phyloP scores from a whole-genome alignment of 202 grass and related monocot genomes.

The Setaria viridis region DNA sequence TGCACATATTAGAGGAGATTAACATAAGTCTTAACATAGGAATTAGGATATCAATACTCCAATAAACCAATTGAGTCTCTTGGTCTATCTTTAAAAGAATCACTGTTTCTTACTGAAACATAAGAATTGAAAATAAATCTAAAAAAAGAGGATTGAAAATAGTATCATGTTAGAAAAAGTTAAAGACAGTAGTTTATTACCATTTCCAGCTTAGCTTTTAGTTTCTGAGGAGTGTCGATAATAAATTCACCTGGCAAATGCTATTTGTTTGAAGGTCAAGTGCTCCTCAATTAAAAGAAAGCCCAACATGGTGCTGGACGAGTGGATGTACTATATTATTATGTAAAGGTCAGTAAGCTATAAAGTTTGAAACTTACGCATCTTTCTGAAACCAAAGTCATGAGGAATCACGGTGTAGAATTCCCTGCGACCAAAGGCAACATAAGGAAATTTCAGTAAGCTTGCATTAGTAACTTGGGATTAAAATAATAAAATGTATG shows the following conservation, averaged over 20 bases:
- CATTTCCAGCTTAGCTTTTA: constrained; percentile 96
- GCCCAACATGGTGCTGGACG: constrained; percentile 27
- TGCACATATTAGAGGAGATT: background rate
- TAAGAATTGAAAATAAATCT: constrained; percentile 11
- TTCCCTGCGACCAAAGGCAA: constrained; percentile 49
- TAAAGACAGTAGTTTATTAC: constrained; percentile 55
- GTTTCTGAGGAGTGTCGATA: constrained; percentile 88
- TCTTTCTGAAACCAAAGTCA: constrained; percentile 96
- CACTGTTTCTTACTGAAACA: background rate
- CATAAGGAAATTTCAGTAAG: constrained; percentile 18
- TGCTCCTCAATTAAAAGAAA: constrained; percentile 15
- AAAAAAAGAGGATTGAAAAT: background rate
- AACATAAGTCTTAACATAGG: background rate
- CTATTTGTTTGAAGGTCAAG: constrained; percentile 40
- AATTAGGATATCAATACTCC: constrained; percentile 12
- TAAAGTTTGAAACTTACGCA: constrained; percentile 70
- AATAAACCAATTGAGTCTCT: background rate
- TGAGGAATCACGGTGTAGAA: constrained; percentile 96
- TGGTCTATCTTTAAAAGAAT: background rate
- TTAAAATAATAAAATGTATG: background rate
- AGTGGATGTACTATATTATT: constrained; percentile 23
- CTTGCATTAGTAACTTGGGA: background rate
- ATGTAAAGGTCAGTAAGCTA: constrained; percentile 15
- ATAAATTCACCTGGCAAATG: constrained; percentile 79
- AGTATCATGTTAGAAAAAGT: constrained; percentile 5